A percentile compares a stretch with the other conserved stretches of the same genome.
phyloP scores from a whole-genome alignment of 1,284 basidiomycete species.

The Peniophora sp. region DNA sequence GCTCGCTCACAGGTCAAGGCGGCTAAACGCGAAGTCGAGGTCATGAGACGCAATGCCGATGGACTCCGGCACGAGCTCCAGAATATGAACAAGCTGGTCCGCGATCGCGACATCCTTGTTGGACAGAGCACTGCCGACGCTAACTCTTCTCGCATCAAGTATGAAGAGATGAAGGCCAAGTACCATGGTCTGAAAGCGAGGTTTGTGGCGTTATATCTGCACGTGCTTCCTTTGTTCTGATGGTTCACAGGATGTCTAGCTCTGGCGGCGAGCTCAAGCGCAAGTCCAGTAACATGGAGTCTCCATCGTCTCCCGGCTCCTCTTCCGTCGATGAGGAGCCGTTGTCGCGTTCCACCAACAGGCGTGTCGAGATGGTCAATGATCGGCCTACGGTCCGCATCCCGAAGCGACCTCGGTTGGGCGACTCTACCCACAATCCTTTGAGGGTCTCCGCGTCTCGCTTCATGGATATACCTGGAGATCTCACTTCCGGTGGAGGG shows the following conservation, averaged over 20 bases:
- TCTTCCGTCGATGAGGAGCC: not conserved
- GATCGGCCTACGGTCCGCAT: conserved; percentile 16
- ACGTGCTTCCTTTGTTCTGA: not conserved
- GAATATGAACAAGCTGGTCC: no score
- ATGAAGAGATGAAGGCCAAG: conserved; percentile 18
- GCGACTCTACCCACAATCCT: not conserved
- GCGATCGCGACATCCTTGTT: no score
- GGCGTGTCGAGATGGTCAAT: not conserved
- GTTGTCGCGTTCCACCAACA: no score
- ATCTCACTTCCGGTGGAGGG: no score
- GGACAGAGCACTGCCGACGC: no score
- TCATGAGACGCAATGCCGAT: conserved; percentile 10
- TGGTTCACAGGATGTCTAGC: no score
- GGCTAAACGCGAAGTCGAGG: conserved; percentile 18
- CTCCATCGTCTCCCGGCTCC: conserved; percentile 8
- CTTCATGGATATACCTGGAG: no score
- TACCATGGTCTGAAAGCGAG: conserved; percentile 16
- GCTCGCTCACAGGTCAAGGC: conserved; percentile 20
- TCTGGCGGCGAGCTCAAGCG: conserved; percentile 12
- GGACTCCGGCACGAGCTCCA: no score
- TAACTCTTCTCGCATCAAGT: conserved; percentile 17
- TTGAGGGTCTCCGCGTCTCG: conserved; percentile 9
- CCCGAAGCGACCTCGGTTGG: conserved; percentile 21
- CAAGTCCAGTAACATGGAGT: conserved; percentile 16
- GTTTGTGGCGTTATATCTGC: conserved; percentile 10